Conservation (phyloP, 2,329 filamentous ascomycete genomes). For the Pestalotiopsis sp. region DNA sequence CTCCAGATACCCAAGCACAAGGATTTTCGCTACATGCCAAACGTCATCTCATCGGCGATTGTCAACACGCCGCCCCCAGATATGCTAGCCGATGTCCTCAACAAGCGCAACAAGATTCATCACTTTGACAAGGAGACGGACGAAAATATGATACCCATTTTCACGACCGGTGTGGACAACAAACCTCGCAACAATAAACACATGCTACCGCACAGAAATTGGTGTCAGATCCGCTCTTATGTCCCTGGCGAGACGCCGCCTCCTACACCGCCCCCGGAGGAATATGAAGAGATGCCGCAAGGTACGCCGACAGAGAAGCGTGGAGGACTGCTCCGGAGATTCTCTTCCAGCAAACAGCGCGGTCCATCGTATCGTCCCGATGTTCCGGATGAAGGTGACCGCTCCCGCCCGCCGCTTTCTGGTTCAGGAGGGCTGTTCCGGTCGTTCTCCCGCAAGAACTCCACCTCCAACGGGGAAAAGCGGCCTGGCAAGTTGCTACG, state of each 20-base stretch:
- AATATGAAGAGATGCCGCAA: constrained; percentile 42
- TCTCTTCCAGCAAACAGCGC: constrained; percentile 43
- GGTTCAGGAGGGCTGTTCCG: constrained; percentile 47
- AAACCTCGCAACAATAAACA: constrained; percentile 90
- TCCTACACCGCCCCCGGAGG: constrained; percentile 61
- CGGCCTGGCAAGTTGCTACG: constrained; percentile 49
- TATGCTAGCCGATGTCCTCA: constrained; percentile 86
- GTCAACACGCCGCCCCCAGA: constrained; percentile 89
- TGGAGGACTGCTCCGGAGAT: constrained; percentile 46
- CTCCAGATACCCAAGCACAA: constrained; percentile 79
- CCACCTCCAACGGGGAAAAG: constrained; percentile 39
- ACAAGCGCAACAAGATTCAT: constrained; percentile 85
- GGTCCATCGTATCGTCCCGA: constrained; percentile 41
- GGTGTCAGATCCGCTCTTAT: constrained; percentile 91
- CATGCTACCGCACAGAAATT: constrained; percentile 87
- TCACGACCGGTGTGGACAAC: constrained; percentile 85
- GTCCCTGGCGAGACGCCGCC: constrained; percentile 76
- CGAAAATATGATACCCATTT: constrained; percentile 95
- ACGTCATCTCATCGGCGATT: constrained; percentile 91
- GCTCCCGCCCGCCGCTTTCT: constrained; percentile 52
- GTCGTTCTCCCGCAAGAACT: constrained; percentile 45
- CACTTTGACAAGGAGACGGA: constrained; percentile 79
- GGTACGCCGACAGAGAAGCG: constrained; percentile 37
- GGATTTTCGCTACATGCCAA: constrained; percentile 96
- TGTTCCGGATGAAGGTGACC: constrained; percentile 39